phyloP scores from a whole-genome alignment of 352 stramenopile species.

The Globisporangium nunn region DNA sequence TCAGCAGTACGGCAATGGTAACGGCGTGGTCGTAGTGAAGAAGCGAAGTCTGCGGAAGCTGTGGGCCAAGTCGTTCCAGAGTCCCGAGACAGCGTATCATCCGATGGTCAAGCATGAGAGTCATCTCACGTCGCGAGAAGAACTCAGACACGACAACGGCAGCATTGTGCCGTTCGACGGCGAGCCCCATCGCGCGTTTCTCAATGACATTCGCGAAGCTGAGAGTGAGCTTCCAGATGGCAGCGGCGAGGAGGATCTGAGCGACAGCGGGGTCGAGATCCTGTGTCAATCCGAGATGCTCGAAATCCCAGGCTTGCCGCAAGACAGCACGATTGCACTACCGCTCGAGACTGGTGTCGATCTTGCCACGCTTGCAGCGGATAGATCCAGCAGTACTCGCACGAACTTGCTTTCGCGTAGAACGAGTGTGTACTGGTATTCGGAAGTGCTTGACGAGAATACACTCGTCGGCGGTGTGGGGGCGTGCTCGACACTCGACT shows the following conservation, averaged over 20 bases:
- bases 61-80: constrained; percentile 30
- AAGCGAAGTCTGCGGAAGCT: constrained; percentile 47
- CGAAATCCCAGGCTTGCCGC: constrained; percentile 31
- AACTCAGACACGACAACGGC: constrained; percentile 79
- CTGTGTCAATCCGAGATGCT: constrained; percentile 49
- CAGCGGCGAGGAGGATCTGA: constrained; percentile 29
- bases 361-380: constrained; percentile 19
- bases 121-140: constrained; percentile 67
- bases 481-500: constrained; percentile 90
- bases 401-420: constrained; percentile 12
- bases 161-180: constrained; percentile 83
- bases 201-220: constrained; percentile 59
- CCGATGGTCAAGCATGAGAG: constrained; percentile 82
- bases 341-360: constrained; percentile 53
- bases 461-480: constrained; percentile 71
- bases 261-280: constrained; percentile 25
- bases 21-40: constrained; percentile 27
- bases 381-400: constrained; percentile 5
- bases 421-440: constrained; percentile 69
- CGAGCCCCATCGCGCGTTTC: constrained; percentile 68
- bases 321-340: constrained; percentile 45
- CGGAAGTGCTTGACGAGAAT: constrained; percentile 41
- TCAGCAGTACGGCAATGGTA: constrained; percentile 10
- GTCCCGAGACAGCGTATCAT: constrained; percentile 38
- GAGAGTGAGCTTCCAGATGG: constrained; percentile 38